Percentiles rank a stretch among this genome's conserved stretches.
Conservation (phyloP, 176 grass and related monocot genomes). For the Avena insularis region DNA sequence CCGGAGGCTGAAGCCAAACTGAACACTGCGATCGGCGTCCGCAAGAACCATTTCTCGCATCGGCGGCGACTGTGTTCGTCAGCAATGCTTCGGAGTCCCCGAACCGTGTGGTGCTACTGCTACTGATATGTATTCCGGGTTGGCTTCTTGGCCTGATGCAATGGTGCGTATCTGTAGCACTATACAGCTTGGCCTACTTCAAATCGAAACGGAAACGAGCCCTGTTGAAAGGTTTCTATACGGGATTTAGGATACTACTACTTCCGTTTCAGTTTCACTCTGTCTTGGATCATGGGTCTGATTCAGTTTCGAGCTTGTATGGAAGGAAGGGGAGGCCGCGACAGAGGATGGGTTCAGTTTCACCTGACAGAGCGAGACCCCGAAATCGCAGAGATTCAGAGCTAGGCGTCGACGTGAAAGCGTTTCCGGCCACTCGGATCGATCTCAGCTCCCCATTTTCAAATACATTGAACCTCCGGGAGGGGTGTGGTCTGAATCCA, state of each 20-base stretch:
- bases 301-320: background rate
- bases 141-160: too few species aligned
- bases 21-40: background rate
- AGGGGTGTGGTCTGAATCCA: constrained; percentile 31
- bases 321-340: background rate
- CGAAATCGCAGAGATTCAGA: background rate
- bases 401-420: constrained; percentile 40
- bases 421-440: constrained; percentile 45
- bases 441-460: background rate
- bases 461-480: constrained; percentile 36
- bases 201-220: background rate
- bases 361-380: constrained; percentile 15
- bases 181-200: background rate
- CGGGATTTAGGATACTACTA: background rate
- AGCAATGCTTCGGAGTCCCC: background rate
- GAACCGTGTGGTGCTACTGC: too few species aligned
- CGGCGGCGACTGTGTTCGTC: background rate
- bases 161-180: too few species aligned
- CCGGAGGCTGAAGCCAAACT: constrained; percentile 23
- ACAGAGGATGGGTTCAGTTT: background rate
- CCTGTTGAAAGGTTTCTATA: background rate
- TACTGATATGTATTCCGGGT: too few species aligned
- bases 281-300: background rate
- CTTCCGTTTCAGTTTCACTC: background rate
- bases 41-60: background rate